These are phyloP conservation scores for Acanthamoeba royreba DNA, from an alignment of 208 protist species.

Conservation along the genomic window DNA sequence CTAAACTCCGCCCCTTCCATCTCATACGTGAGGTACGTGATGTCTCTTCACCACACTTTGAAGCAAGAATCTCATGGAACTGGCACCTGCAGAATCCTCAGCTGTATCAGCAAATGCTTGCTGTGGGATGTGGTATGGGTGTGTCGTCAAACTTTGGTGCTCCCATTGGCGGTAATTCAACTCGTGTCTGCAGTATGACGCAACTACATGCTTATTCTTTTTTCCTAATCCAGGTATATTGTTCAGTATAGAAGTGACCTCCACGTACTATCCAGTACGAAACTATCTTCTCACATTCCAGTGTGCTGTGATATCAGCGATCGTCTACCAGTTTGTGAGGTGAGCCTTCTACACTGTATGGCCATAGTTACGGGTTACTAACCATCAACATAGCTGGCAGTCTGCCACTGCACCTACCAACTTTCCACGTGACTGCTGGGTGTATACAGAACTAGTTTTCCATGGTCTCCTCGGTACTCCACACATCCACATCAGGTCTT, in stretches of 20 bases:
- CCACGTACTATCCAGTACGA: slow-evolving; percentile 70
- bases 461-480: neutral
- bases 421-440: neutral
- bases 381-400: neutral
- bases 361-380: no score
- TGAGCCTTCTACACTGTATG: no score
- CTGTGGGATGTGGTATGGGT: slow-evolving; percentile 63
- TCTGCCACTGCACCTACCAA: neutral
- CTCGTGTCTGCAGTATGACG: neutral
- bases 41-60: neutral
- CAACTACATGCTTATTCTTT: neutral
- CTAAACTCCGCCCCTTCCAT: slow-evolving; percentile 42
- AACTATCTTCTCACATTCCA: slow-evolving; percentile 69
- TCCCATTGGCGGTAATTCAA: slow-evolving; percentile 62
- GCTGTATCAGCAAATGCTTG: slow-evolving; percentile 58
- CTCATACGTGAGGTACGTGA: neutral
- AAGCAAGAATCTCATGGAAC: no score
- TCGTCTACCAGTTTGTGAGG: slow-evolving; percentile 11
- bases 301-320: slow-evolving; percentile 39
- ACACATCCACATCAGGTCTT: no score
- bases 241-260: slow-evolving; percentile 75
- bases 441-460: neutral
- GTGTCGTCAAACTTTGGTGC: slow-evolving; percentile 70
- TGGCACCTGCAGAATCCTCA: slow-evolving; percentile 62
- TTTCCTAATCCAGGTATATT: slow-evolving; percentile 50